Base-by-base conservation (phyloP, 768 basidiomycete species). In the Tulasnella sp. region DNA sequence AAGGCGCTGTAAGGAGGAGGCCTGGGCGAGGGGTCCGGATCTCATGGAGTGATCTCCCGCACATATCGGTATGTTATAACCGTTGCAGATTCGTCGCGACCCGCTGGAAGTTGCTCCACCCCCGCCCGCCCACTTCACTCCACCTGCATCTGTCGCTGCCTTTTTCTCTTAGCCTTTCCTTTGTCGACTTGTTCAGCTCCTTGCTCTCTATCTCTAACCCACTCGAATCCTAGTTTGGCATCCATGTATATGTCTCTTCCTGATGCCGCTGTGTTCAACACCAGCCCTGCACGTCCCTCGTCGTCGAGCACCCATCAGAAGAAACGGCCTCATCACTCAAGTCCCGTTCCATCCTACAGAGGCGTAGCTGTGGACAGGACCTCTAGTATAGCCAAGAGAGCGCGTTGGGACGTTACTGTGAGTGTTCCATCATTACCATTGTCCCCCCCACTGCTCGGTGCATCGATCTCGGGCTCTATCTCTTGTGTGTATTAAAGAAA, bases 361-460 rank as follows among this genome's bases (percentile, higher is more conserved):
- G 49, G 48, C 48, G 46, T 41, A 59, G 15, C 34, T 5, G 54
- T 44, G 27, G 46, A 59, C 25, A 31, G 54, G 31, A n/a, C n/a
- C n/a, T 51, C 45, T 19, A 29, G 57, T 15, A 46, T 27, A 11
- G 27, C 49, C 29, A 59, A 59, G 31, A 49, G 57, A 50, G 57
- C 57, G 25, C 29, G 57, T 22, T 59, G 57, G 57, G 57, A 59
- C 42, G 22, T 59, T 24, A 31, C 57, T 31, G 57, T 59, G 29
- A 38, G 57, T 59, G 46, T 29, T 48, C n/a, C 7, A 48, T 48
- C 46, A 4, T 29, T 22, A 34, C 8, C 25, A 24, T 17, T 46
- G 10, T 44, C 15, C 21, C 11, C 10, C 3, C 15, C 19, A 11
- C 43, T 29, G 31, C 42, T 49, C 45, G 29, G 19, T 38, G 34